Percentiles rank a stretch among this genome's conserved stretches.
Conservation (phyloP, 805 yeast species). For the Wickerhamiella azyma region DNA sequence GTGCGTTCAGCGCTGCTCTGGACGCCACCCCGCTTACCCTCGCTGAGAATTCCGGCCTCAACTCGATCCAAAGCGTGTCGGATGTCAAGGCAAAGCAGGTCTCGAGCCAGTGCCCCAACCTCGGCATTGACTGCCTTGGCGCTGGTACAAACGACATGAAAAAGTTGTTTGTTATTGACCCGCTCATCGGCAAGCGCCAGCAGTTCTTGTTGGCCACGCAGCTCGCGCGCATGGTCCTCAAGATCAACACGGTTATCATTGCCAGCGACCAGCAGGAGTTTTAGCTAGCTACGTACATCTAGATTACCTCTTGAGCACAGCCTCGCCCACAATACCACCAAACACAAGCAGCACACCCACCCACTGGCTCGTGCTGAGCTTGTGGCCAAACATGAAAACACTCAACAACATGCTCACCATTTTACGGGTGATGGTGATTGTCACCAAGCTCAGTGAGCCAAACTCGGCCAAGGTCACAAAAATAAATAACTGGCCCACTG, state of each 20-base stretch:
- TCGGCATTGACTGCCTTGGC: constrained; percentile 93
- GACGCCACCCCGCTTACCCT: constrained; percentile 87
- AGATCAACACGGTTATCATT: constrained; percentile 91
- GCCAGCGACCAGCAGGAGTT: constrained; percentile 40
- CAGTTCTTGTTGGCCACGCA: constrained; percentile 93
- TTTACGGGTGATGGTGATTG: constrained; percentile 91
- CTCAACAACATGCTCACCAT: constrained; percentile 91
- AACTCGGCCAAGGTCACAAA: constrained; percentile 71
- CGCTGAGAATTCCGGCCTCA: constrained; percentile 93
- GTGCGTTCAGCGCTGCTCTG: constrained; percentile 83
- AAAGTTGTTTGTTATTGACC: constrained; percentile 87
- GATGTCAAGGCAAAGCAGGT: constrained; percentile 74
- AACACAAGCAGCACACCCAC: constrained; percentile 67
- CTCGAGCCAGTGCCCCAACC: constrained; percentile 48
- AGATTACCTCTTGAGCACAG: constrained; percentile 33
- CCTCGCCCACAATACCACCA: constrained; percentile 74
- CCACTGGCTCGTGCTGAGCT: constrained; percentile 54
- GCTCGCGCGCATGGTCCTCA: constrained; percentile 91
- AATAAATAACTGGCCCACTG: constrained; percentile 89
- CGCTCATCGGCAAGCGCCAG: constrained; percentile 93
- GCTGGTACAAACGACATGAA: constrained; percentile 84
- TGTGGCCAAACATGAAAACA: constrained; percentile 77
- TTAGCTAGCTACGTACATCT: neutral
- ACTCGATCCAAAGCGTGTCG: constrained; percentile 83
- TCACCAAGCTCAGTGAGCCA: constrained; percentile 73